phyloP scores from a whole-genome alignment of 2,329 filamentous ascomycete genomes.

The Alternaria ventricosa region DNA sequence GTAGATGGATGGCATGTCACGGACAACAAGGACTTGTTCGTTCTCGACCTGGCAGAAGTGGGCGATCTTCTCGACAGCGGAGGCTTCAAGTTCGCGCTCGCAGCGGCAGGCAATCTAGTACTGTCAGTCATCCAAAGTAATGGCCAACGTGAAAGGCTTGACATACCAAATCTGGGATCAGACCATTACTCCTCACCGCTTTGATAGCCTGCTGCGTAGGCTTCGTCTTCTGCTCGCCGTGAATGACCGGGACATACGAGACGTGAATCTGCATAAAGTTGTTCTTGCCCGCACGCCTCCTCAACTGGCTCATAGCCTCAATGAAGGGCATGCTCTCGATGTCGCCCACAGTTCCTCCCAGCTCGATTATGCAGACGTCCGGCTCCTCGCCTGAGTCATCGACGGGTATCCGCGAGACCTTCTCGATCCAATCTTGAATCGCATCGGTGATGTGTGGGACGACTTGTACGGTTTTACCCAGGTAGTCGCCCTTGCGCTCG shows the following conservation, averaged over 20 bases:
- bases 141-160: background rate
- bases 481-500: constrained; percentile 75
- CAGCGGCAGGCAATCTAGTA: constrained; percentile 88
- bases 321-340: constrained; percentile 89
- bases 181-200: constrained; percentile 79
- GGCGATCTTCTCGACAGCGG: constrained; percentile 85
- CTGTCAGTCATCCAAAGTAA: background rate
- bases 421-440: constrained; percentile 91
- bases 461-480: constrained; percentile 88
- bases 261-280: constrained; percentile 93
- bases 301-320: constrained; percentile 82
- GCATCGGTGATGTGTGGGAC: constrained; percentile 92
- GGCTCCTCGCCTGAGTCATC: constrained; percentile 83
- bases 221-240: constrained; percentile 91
- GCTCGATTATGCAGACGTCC: constrained; percentile 88
- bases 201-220: constrained; percentile 92
- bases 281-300: constrained; percentile 72
- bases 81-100: constrained; percentile 73
- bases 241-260: constrained; percentile 80
- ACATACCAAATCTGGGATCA: constrained; percentile 65
- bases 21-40: constrained; percentile 84
- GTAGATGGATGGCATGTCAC: constrained; percentile 88
- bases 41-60: constrained; percentile 85
- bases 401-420: constrained; percentile 83
- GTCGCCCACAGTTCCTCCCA: constrained; percentile 75